Base-by-base conservation (phyloP, 2,329 filamentous ascomycete species). In the Fusarium incarnatum region DNA sequence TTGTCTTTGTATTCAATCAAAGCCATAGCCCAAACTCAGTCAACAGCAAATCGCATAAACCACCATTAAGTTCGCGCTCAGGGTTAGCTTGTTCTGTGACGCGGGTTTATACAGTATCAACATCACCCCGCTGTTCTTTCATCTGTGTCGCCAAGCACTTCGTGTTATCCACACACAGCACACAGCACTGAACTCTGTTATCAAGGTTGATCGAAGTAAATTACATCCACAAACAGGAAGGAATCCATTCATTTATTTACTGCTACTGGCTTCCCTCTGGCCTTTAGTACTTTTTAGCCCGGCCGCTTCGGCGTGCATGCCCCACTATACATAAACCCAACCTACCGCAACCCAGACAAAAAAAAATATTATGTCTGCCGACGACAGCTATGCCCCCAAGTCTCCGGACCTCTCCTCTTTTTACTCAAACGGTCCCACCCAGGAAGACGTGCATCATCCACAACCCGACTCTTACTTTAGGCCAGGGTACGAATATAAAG, bases 341-440 rank as follows among this genome's bases (percentile, higher is more conserved):
- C 68, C 58, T 22, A 46, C 60, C 48, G 59, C 70, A 67, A 37
- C 54, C 57, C 60, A 56, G 60, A 68, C 57, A 66, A 68, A 71
- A 74, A 74, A 74, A 74, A 77, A 59, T 72, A 71, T 72, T 67
- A 82, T 80, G 81, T 87, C 87, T 81, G 82, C 81, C 72, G 81
- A 83, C 76, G 83, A 85, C 75, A 81, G 80, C 65, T 88, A 88
- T 80, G 86, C 84, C 71, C 87, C 87, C 71, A 86, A 84, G 78
- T 88, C 86, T 73, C 87, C 87, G 76, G 86, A 88, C 81, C 83
- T 88, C 71, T 88, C 86, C 64, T 87, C 84, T 63, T 84, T 88
- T 78, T 86, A 83, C 73, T 80, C 84, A 65, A 76, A 79, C 67
- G 71, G 77, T 75, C 77, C 79, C 76, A 78, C 77, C 70, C 75